These are phyloP conservation scores for Russula sp. DNA, from an alignment of 768 basidiomycete species.

Conservation along the genomic window DNA sequence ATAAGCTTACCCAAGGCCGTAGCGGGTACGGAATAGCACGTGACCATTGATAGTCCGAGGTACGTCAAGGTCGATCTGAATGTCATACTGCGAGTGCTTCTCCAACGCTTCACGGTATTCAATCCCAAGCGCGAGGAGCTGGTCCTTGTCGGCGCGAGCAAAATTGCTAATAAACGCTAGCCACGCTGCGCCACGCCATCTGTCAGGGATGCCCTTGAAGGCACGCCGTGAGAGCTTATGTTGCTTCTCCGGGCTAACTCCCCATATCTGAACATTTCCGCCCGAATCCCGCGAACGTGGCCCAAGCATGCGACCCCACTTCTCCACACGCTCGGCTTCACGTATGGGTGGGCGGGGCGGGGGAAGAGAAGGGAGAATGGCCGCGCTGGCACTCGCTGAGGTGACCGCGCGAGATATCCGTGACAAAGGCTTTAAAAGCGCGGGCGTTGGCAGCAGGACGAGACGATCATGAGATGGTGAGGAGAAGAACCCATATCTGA, in stretches of 20 bases:
- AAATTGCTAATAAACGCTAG: constrained; percentile 62
- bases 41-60: constrained; percentile 94
- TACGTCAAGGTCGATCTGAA: constrained; percentile 97
- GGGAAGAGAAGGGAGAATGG: constrained; percentile 40
- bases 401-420: constrained; percentile 29
- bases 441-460: constrained; percentile 56
- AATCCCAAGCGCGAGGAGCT: constrained; percentile 36
- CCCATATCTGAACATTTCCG: constrained; percentile 71
- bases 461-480: constrained; percentile 79
- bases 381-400: constrained; percentile 39
- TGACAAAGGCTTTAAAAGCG: constrained; percentile 53
- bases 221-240: constrained; percentile 64
- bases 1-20: constrained; percentile 78
- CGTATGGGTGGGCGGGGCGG: constrained; percentile 41
- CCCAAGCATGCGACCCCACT: constrained; percentile 90
- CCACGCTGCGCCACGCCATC: constrained; percentile 94
- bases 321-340: constrained; percentile 71
- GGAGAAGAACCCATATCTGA: constrained; percentile 88
- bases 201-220: constrained; percentile 95
- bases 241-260: constrained; percentile 54
- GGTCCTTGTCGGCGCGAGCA: constrained; percentile 39
- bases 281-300: constrained; percentile 64
- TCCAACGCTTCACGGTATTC: constrained; percentile 63
- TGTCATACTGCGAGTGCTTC: constrained; percentile 80
- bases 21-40: constrained; percentile 89